Percentiles rank a stretch among this genome's conserved stretches.
Evolutionary conservation across 2,329 filamentous ascomycete species (phyloP).

Genomic region (Zarea fungicola): DNA sequence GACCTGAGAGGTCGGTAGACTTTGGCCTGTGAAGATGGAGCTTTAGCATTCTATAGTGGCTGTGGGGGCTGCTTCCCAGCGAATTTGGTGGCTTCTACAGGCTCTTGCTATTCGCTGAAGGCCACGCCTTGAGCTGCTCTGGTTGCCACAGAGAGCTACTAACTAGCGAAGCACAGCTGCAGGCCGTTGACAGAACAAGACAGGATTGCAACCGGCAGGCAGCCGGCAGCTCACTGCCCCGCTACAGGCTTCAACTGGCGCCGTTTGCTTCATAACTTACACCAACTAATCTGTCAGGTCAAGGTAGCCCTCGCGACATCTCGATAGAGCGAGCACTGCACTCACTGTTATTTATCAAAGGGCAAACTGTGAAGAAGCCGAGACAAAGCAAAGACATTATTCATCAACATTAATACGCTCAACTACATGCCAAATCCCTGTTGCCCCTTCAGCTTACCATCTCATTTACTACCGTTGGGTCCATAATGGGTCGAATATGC

Average conservation of each 20-base stretch:
- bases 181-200: too few species aligned
- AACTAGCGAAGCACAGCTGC: too few species aligned
- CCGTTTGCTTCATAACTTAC: too few species aligned
- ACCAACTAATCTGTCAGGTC: too few species aligned
- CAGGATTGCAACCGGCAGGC: too few species aligned
- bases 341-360: too few species aligned
- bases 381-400: not conserved
- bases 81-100: not conserved
- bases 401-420: not conserved
- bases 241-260: too few species aligned
- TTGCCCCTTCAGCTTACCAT: not conserved
- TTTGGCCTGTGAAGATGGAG: not conserved
- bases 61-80: not conserved
- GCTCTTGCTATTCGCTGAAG: not conserved
- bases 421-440: not conserved
- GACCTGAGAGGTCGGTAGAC: not conserved
- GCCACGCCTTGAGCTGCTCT: too few species aligned
- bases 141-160: too few species aligned
- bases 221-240: too few species aligned
- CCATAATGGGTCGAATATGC: constrained; percentile 8
- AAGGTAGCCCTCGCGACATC: too few species aligned
- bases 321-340: too few species aligned
- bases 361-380: not conserved
- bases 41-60: not conserved
- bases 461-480: not conserved